Evolutionary conservation across 2,329 filamentous ascomycete genomes (phyloP), one percentile per base, ranked within the genome.

Genomic region (Colletotrichum destructivum): DNA sequence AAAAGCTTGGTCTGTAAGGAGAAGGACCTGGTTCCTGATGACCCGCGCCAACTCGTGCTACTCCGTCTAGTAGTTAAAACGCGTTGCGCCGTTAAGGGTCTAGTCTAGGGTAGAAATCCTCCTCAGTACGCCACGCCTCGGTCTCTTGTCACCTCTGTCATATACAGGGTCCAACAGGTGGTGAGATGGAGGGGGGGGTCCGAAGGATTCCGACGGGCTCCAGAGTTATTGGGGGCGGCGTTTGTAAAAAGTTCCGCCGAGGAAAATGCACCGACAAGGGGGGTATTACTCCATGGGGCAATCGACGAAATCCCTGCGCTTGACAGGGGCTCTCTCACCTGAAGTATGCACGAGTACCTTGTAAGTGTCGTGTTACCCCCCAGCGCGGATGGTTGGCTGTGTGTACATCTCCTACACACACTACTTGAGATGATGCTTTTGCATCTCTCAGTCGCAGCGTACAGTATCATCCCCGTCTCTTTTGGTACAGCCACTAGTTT

Each of bases 251-350:
- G 31, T 35, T 9, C 31, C 31, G 31, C 31, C 31, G 31, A 35
- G 31, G 31, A 9, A 55, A 18, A 55, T 40, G 13, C 11, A 55
- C 40, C 52, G 52, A 26, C 11, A 12, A 40, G 26, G 52, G 52
- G 26, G 26, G 12, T 55, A 35, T 40, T 55, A 55, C 52, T 55
- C 52, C 52, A 55, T 55, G 52, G 52, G 52, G 52, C 15, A 55
- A 55, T 31, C 52, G 52, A 18, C 31, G 1, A 16, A 55, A 40
- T 38, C 52, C 52, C 52, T 35, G 23, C 7, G 52, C 4, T 31
- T 55, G 52, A 55, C 31, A 55, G 52, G 52, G 52, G 52, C 21
- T 55, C 15, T 13, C 15, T 40, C 13, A 40, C 52, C 13, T 55
- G 11, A 40, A 16, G 31, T 55, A 55, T 18, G 26, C 52, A 55